Base-by-base conservation (phyloP, 176 grass and related monocot species). In the Metroxylon sagu region DNA sequence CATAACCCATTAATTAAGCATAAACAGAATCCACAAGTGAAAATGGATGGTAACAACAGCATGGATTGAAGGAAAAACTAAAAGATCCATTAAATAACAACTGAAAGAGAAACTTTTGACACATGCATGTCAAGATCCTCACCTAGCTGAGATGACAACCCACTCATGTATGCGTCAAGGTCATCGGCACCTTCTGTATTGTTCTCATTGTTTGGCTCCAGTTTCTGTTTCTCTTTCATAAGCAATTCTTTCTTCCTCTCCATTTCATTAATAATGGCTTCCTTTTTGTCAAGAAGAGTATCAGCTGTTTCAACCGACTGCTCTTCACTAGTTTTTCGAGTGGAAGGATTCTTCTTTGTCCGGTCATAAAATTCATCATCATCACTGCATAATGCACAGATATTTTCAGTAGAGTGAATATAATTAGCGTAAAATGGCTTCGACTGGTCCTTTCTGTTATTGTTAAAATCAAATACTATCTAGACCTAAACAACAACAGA, bases 361-460 rank as follows among this genome's bases (percentile, higher is more conserved):
- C 93, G 93, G 57, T 98, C 93, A 85, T 71, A 98, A 68, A 92
- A 98, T 7, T 98, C 93, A 81, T 98, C 93, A 14, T 98, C 93
- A 0, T 98, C 93, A 26, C 93, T 98, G 77, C 23, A 65, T 62
- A 68, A 78, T 62, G 67, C 29, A 54, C 4, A 52, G 18, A 35
- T 54, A 16, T 19, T 8, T 54, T 43, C 25, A 30, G 27, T 54
- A 19, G 8, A 43, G 35, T 43, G 14, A 43, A 43, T 14, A 29
- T 5, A 23, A 23, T 0, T 23, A 43, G 35, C 12, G 2, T 43
- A 43, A 43, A 12, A 43, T 43, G 35, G 2, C 35, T 43, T 43
- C 12, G 35, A 43, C 35, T 10, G 12, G 35, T 43, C 35, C 35
- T 43, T 43, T 43, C 35, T 14, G 12, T 43, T 7, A 43, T 43